These are phyloP conservation scores for Eruca vesicaria DNA, from an alignment of 441 rosid species.

Conservation along the genomic window DNA sequence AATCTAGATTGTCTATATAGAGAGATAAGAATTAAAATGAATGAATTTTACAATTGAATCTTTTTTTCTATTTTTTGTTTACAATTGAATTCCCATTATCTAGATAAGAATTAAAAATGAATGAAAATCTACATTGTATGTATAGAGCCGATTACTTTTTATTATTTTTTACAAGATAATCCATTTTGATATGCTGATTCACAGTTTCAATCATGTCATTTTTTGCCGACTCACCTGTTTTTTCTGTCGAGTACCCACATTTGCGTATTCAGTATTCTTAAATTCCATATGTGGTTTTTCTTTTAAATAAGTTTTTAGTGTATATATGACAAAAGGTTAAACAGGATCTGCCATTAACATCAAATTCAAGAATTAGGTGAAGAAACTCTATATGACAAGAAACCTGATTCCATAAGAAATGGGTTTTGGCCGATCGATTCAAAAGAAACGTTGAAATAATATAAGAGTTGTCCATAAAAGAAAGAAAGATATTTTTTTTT, in stretches of 20 bases:
- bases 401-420: constrained; percentile 6
- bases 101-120: too few species aligned
- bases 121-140: too few species aligned
- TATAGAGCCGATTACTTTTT: background rate
- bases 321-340: background rate
- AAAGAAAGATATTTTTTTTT: too few species aligned
- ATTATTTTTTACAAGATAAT: background rate
- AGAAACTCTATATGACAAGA: constrained; percentile 11
- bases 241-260: background rate
- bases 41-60: too few species aligned
- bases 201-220: background rate
- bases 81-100: background rate
- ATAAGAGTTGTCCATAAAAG: background rate
- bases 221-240: background rate
- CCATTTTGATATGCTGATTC: background rate
- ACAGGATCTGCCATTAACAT: constrained; percentile 6
- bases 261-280: background rate
- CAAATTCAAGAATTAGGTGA: constrained; percentile 8
- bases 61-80: too few species aligned
- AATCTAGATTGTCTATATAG: background rate
- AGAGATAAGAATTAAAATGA: background rate
- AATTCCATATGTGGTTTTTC: background rate
- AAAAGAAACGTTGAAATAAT: constrained; percentile 12
- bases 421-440: background rate
- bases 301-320: background rate